These are phyloP conservation scores for Parascedosporium putredinis DNA, from an alignment of 2,329 filamentous ascomycete species.

Conservation along the genomic window DNA sequence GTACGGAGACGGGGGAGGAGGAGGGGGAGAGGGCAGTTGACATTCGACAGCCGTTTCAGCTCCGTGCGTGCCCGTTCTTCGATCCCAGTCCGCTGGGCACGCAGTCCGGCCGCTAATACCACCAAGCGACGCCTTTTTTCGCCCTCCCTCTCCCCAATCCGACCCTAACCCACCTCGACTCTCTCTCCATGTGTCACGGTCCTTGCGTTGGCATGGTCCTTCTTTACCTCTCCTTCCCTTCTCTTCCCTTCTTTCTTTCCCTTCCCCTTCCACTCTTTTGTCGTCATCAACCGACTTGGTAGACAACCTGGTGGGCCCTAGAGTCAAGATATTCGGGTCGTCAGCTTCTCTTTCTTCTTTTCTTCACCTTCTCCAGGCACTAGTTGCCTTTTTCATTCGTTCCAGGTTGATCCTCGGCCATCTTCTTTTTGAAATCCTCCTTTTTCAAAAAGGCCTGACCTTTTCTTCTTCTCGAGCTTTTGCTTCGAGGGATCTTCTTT, in stretches of 20 bases:
- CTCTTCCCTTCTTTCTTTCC: slow-evolving; percentile 5
- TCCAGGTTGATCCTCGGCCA: slow-evolving; percentile 51
- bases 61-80: background rate
- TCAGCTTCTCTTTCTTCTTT: background rate
- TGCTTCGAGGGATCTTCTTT: too few relatives aligned
- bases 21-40: background rate
- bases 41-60: background rate
- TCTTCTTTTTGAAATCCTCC: slow-evolving; percentile 20
- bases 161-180: background rate
- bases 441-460: background rate
- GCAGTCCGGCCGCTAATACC: too few relatives aligned
- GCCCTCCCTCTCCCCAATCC: background rate
- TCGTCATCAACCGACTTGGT: slow-evolving; percentile 1
- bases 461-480: slow-evolving; percentile 1
- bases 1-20: too few relatives aligned
- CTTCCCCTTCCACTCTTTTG: background rate
- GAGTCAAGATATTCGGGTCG: slow-evolving; percentile 4
- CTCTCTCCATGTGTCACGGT: background rate
- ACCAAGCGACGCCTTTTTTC: too few relatives aligned
- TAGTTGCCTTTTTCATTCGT: slow-evolving; percentile 27
- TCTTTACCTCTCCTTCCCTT: slow-evolving; percentile 12
- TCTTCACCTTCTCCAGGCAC: background rate
- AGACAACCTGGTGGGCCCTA: slow-evolving; percentile 2
- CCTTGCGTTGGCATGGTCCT: background rate
- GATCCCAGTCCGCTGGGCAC: too few relatives aligned